A percentile compares a stretch with the other conserved stretches of the same genome.
phyloP scores from a whole-genome alignment of 192 early-diverging fungal species.

The Helicostylum pulchrum region DNA sequence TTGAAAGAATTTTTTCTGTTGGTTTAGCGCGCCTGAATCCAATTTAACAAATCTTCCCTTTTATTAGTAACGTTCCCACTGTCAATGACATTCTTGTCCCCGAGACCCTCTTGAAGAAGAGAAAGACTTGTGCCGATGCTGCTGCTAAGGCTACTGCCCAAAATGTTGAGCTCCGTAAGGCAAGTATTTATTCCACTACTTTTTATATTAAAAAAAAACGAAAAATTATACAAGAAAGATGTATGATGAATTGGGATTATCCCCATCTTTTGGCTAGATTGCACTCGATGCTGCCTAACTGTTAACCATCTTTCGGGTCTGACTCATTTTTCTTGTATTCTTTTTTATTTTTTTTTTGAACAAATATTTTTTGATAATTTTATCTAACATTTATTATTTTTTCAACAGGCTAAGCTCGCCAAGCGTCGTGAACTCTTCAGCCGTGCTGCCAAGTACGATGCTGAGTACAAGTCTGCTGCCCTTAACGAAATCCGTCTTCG shows the following conservation, averaged over 20 bases:
- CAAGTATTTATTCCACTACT: constrained; percentile 16
- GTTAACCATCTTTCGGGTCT: constrained; percentile 80
- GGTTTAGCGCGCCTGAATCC: too few species aligned
- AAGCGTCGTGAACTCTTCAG: constrained; percentile 98
- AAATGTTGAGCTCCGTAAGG: constrained; percentile 50
- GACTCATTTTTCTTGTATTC: constrained; percentile 29
- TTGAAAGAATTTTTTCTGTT: too few species aligned
- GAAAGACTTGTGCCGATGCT: constrained; percentile 71
- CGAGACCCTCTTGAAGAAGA: constrained; percentile 88
- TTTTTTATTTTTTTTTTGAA: not conserved
- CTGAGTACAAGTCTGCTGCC: constrained; percentile 92
- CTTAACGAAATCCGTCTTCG: constrained; percentile 85
- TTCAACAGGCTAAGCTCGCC: constrained; percentile 44
- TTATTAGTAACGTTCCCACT: constrained; percentile 50
- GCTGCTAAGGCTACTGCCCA: constrained; percentile 55
- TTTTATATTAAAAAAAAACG: not conserved
- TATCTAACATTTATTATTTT: not conserved
- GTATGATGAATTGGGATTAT: constrained; percentile 1
- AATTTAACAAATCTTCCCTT: not conserved
- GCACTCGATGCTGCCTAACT: constrained; percentile 14
- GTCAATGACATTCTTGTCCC: constrained; percentile 75
- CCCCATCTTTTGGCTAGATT: constrained; percentile 14
- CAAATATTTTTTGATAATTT: not conserved
- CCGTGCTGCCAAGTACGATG: constrained; percentile 97
- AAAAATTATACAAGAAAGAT: not conserved